Evolutionary conservation across 345 rosid species (phyloP).

Genomic region (Trapa incisa): DNA sequence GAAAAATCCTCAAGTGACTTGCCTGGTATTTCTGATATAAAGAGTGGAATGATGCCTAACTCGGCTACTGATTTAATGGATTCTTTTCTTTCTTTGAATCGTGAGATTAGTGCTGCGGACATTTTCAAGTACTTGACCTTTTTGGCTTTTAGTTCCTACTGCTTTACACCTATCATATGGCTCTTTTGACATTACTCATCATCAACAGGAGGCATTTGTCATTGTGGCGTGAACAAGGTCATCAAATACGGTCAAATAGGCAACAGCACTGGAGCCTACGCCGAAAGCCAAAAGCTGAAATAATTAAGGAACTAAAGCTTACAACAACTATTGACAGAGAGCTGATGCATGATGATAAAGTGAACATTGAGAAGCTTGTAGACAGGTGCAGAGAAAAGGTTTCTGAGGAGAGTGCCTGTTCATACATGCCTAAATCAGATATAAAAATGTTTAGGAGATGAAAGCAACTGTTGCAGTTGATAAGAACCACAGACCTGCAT

Average conservation of each 20-base stretch:
- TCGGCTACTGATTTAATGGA: constrained; percentile 45
- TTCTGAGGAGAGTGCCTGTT: constrained; percentile 20
- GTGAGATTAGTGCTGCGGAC: constrained; percentile 30
- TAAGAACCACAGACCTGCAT: constrained; percentile 81
- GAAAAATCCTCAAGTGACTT: constrained; percentile 21
- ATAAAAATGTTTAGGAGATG: constrained; percentile 27
- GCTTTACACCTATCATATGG: not conserved
- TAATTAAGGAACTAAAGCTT: constrained; percentile 64
- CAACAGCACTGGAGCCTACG: constrained; percentile 73
- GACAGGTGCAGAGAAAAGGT: constrained; percentile 35
- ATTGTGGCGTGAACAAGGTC: constrained; percentile 60
- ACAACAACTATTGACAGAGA: constrained; percentile 24
- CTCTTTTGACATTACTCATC: constrained; percentile 11
- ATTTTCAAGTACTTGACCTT: constrained; percentile 41
- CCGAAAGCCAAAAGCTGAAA: constrained; percentile 47
- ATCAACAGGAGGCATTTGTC: constrained; percentile 51
- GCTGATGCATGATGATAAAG: constrained; percentile 27
- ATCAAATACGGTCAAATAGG: constrained; percentile 22
- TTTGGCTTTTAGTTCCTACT: not conserved
- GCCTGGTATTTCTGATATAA: constrained; percentile 5
- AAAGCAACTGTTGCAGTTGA: constrained; percentile 73
- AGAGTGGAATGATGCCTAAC: constrained; percentile 23
- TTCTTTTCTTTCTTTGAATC: constrained; percentile 35
- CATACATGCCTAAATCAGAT: constrained; percentile 16
- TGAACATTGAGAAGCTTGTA: constrained; percentile 37